Base-by-base conservation (phyloP, 495 filamentous ascomycete species). In the Haplographium delicatum region DNA sequence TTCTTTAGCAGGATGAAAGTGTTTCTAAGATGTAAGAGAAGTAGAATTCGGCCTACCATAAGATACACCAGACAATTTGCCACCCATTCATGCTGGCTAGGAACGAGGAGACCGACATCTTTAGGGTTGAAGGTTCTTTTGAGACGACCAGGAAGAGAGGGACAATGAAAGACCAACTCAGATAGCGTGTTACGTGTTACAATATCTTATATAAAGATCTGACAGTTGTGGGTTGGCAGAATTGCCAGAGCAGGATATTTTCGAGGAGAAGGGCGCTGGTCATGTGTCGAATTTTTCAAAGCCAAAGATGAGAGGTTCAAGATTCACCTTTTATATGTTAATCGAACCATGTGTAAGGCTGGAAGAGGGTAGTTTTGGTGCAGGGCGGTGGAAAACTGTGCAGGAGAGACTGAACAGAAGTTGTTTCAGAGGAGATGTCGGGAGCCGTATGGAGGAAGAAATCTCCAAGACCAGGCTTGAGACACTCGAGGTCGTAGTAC, bases 261-360 rank as follows among this genome's bases (percentile, higher is more conserved):
- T 25, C n/a, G 10, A 28, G 34, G 39, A 33, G 7, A 43, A 22
- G 26, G 20, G 28, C 9, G 16, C 24, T 8, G 44, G 33, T 53
- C 51, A 53, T 53, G 38, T 53, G 43, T 53, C 44, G 40, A 33
- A 18, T 18, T 35, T 16, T 44, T 25, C 10, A 40, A 26, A 5
- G 28, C 11, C 28, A 37, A 47, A 37, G 24, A 15, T 39, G 31
- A 2, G 15, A 15, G 31, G 31, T 9, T 15, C 8, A 39, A 25
- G 31, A 26, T 24, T 46, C 18, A 31, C 15, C 18, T 47, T 50
- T 26, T 51, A 51, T 47, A 28, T 43, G 9, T 15, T 37, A 8
- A 26, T 13, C 7, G 8, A 46, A 23, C n/a, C 44, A 46, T 41
- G 23, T 23, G 49, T 23, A 16, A 24, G 38, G 23, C 6, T 15